Conservation (phyloP, 2,329 filamentous ascomycete species). For the Aspergillus sp. region DNA sequence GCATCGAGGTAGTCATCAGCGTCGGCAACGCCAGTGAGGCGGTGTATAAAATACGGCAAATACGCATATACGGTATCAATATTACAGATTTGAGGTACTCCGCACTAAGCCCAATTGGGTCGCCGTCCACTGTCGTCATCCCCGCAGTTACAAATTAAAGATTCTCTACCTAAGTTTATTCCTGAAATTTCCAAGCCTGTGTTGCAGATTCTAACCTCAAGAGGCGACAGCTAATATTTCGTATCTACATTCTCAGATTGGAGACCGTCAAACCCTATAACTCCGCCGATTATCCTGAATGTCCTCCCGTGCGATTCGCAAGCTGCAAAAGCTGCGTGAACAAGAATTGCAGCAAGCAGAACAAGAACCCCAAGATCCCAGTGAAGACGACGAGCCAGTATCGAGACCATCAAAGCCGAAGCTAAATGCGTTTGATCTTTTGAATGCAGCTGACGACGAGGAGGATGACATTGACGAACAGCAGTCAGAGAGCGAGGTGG, state of each 20-base stretch:
- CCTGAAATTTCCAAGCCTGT: neutral
- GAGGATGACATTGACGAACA: constrained; percentile 39
- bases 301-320: constrained; percentile 66
- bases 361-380: constrained; percentile 40
- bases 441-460: constrained; percentile 46
- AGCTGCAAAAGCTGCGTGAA: constrained; percentile 62
- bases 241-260: neutral
- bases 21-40: constrained; percentile 8
- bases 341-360: constrained; percentile 51
- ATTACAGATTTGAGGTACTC: neutral
- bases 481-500: constrained; percentile 26
- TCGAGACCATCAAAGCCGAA: constrained; percentile 40
- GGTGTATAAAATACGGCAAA: neutral
- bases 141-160: constrained; percentile 22
- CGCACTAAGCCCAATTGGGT: constrained; percentile 26
- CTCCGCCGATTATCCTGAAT: constrained; percentile 40
- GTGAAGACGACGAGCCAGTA: constrained; percentile 42
- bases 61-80: neutral
- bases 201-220: neutral
- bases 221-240: neutral
- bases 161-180: neutral
- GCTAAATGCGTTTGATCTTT: constrained; percentile 55
- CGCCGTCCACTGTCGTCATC: constrained; percentile 32
- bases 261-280: neutral
- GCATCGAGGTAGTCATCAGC: neutral